Base-by-base conservation (phyloP, 2,329 filamentous ascomycete species). In the Ophiostoma perfectum region DNA sequence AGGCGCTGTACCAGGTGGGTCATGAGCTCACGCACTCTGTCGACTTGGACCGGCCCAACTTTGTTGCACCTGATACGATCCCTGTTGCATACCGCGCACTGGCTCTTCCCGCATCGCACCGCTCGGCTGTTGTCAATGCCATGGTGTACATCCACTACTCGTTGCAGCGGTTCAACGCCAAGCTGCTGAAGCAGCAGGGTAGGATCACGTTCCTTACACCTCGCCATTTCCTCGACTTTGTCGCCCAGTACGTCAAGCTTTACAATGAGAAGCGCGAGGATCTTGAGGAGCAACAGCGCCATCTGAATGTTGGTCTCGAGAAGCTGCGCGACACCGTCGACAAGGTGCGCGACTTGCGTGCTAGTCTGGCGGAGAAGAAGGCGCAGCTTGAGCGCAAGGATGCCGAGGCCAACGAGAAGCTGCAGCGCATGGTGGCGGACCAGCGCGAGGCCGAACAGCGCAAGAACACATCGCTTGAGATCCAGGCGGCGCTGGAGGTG, bases 121-220 rank as follows among this genome's bases (percentile, higher is more conserved):
- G 95, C 71, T 93, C 97, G 77, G 87, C 93, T 3, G 89, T 99
- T 64, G 87, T 99, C 78, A 99, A 99, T 77, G 91, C 93, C 0
- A 99, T 99, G 95, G 96, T 99, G 2, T 96, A 97, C 75, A 94
- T 99, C 27, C 95, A 99, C 76, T 93, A 98, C 80, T 99, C 95
- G 2, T 81, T 99, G 65, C 92, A 94, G 71, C 85, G 86, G 66
- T 96, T 97, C 84, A 99, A 99, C 76, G 82, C 86, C 73, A 93
- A 92, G 75, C 82, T 99, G 38, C 86, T 90, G 71, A 95, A 92
- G 77, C 95, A 98, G 77, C 95, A 98, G 80, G 93, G 92, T 78
- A 93, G 91, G 79, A 86, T 90, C 42, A 98, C 95, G 0, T 98
- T 91, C 82, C 87, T 99, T 68, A 99, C 96, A 11, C 95, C 95